Evolutionary conservation across 148 eudicot species (phyloP), one percentile per base, ranked within the genome.

Genomic region (Spergularia marina): DNA sequence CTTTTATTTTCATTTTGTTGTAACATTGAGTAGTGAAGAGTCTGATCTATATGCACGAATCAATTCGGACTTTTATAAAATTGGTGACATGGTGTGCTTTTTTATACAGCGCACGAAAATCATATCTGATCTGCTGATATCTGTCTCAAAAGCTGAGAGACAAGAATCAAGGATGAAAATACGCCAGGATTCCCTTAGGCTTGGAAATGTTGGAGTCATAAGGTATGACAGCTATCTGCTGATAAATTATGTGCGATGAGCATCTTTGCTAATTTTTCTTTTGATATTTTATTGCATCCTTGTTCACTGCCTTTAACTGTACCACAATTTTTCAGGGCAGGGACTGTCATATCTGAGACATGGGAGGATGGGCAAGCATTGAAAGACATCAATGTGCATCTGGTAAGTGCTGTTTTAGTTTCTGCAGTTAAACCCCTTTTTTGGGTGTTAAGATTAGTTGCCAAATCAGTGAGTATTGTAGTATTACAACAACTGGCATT

Each of bases 361-460:
- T 95, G 99, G 99, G 99, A 95, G 77, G 99, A 95, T 80, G 99
- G 99, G 53, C 97, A 91, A 83, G 91, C 91, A 57, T 70, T 95
- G 60, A 95, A 92, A 83, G 99, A 95, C 81, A 78, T 92, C 60
- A 92, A 87, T 85, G 74, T 86, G 80, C 96, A 92, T 72, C 89
- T 92, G 74, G 99, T 95, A 84, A 82, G 98, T 72, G 65, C 76
- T 30, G 53, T 71, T 52, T 68, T 53, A 18, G 23, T 65, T 53
- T 53, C 41, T 68, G 39, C 47, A 14, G 18, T 63, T 70, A 25
- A 40, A 49, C 30, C 21, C 64, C 67, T 76, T 75, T 47, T 66
- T 8, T 15, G 20, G 30, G 54, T 47, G 49, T 16, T 5, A 12
- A 3, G 41, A 25, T 62, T 34, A 62, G 41, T 23, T 25, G 66